Conservation (phyloP, 176 grass and related monocot genomes). For the Triticum dicoccoides region DNA sequence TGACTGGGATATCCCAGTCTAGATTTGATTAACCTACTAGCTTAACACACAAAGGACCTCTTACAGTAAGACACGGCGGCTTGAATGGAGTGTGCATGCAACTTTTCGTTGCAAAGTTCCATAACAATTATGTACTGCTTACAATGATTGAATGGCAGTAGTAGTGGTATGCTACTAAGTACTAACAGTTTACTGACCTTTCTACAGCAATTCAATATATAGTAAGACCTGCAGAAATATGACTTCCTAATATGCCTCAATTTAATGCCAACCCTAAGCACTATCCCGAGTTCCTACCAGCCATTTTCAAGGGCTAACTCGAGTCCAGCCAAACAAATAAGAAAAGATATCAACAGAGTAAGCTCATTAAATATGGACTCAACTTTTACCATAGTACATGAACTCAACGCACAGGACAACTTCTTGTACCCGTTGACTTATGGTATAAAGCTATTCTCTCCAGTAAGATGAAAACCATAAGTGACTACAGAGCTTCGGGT, state of each 20-base stretch:
- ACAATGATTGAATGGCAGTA: conserved; percentile 16
- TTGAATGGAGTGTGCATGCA: conserved; percentile 71
- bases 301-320: conserved; percentile 33
- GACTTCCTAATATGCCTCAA: conserved; percentile 17
- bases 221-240: conserved; percentile 9
- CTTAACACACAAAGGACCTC: conserved; percentile 81
- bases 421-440: conserved; percentile 51
- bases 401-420: conserved; percentile 55
- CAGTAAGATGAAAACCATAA: conserved; percentile 40
- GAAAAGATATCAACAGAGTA: conserved; percentile 33
- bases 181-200: background rate
- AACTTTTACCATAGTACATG: conserved; percentile 52
- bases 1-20: conserved; percentile 67
- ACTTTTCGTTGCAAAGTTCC: conserved; percentile 50
- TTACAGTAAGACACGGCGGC: conserved; percentile 60
- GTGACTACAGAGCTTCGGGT: conserved; percentile 39
- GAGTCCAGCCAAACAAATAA: conserved; percentile 26
- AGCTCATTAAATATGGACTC: conserved; percentile 45
- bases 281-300: background rate
- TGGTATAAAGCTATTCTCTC: conserved; percentile 50
- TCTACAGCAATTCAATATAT: background rate
- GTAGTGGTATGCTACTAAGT: conserved; percentile 1
- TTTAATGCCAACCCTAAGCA: conserved; percentile 14
- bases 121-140: conserved; percentile 17
- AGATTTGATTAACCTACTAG: conserved; percentile 81